Evolutionary conservation across 106 monocot species (phyloP).

Genomic region (Posidonia australis): DNA sequence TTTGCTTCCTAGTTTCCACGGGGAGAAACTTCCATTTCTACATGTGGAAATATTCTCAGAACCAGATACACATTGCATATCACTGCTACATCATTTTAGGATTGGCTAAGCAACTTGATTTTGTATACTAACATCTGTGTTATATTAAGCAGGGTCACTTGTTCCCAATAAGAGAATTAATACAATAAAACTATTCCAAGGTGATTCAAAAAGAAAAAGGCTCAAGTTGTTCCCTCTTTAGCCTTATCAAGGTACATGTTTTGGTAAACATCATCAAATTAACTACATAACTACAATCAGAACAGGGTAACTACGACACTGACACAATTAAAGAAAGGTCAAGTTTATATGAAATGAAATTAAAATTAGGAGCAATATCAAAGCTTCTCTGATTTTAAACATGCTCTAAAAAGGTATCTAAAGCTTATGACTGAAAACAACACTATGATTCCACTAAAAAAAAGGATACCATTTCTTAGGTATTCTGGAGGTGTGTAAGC

Average conservation of each 20-base stretch:
- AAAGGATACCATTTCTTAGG: neutral
- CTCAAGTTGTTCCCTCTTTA: no score
- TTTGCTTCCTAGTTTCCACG: no score
- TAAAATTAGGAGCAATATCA: neutral
- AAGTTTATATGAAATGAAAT: neutral
- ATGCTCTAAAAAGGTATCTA: neutral
- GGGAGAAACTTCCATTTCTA: neutral
- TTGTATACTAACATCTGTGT: no score
- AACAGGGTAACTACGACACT: neutral
- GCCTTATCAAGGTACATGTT: no score
- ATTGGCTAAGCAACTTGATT: no score
- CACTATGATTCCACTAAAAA: neutral
- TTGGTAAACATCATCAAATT: no score
- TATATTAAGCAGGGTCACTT: no score
- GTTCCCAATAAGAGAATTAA: no score
- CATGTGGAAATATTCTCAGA: neutral
- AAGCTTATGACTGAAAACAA: neutral
- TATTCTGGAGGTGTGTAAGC: slow-evolving; percentile 89
- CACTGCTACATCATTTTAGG: neutral
- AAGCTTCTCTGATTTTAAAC: no score
- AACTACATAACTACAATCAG: neutral
- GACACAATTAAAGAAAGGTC: neutral
- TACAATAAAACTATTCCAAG: no score
- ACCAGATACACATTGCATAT: neutral
- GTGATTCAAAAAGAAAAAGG: no score